Evolutionary conservation across 116 monocot genomes (phyloP), one percentile per base, ranked within the genome.

Genomic region (Cymodocea nodosa): DNA sequence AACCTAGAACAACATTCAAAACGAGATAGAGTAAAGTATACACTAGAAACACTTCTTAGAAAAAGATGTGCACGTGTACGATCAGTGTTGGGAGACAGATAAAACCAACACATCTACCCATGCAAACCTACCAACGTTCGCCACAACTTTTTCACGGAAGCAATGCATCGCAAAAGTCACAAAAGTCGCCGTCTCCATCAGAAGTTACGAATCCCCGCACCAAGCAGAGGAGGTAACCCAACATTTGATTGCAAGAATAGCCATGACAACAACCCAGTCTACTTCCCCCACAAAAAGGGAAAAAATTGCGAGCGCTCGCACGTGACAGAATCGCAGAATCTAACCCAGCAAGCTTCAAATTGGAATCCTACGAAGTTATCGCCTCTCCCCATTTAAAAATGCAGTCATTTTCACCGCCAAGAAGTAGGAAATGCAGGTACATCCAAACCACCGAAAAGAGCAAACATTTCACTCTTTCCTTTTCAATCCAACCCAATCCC

Each of bases 401-500:
- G 54, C 17, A 6, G 62, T 63, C 71, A 18, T 52, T n/a, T 20
- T 15, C n/a, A 13, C 35, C 40, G 14, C 56, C 15, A 48, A 23
- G 20, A 34, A 36, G 39, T 54, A 54, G 44, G 59, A 60, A 55
- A 30, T 34, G 53, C 59, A 49, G 17, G 16, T 17, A 64, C 51
- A 13, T 15, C 51, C 51, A 25, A 11, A 37, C 18, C 37, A 34
- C 48, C 35, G 39, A 68, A 58, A 30, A 72, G 53, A 12, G 13
- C 25, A 65, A 56, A 50, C 63, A 35, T 56, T 56, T 62, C 61
- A 6, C 18, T 75, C 35, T 60, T 16, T 64, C 48, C 60, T 63
- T 66, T 56, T 65, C 50, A 60, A 52, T 55, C 70, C 69, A 15
- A 60, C 62, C 70, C 25, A 65, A 19, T 61, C 62, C 70, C 25